Conservation (phyloP, 2,329 filamentous ascomycete genomes). For the Aspergillus costaricaensis region DNA sequence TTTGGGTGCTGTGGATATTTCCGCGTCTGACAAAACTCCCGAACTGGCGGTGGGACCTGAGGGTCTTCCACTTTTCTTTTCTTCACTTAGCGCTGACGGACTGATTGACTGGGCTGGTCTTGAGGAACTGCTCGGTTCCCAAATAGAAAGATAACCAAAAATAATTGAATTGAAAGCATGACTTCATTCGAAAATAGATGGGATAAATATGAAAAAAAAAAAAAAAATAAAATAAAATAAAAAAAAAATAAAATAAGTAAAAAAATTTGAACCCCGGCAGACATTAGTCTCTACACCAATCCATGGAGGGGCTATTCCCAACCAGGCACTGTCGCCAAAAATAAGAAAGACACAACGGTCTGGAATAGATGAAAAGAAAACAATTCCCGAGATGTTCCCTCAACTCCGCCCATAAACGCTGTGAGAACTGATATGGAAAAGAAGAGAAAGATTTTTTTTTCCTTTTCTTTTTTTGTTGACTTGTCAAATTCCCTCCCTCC, state of each 20-base stretch:
- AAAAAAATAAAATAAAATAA: too few relatives aligned
- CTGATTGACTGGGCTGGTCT: too few relatives aligned
- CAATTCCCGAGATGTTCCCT: not conserved
- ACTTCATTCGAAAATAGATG: not conserved
- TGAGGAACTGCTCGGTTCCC: not conserved
- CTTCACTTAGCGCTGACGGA: not conserved
- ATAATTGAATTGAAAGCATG: not conserved
- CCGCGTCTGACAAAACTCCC: not conserved
- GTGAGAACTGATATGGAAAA: too few relatives aligned
- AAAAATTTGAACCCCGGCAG: not conserved
- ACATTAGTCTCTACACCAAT: not conserved
- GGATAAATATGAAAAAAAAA: too few relatives aligned
- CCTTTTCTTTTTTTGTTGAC: not conserved
- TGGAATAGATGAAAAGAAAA: not conserved
- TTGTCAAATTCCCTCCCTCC: too few relatives aligned
- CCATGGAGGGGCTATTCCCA: not conserved
- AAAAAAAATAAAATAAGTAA: not conserved
- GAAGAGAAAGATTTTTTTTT: not conserved
- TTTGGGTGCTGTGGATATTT: constrained; percentile 2
- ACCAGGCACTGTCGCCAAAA: not conserved
- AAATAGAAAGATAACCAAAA: not conserved
- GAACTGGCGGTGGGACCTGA: not conserved
- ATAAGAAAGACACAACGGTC: not conserved
- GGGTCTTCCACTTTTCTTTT: not conserved
- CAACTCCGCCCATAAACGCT: not conserved